Evolutionary conservation across 768 basidiomycete species (phyloP).

Genomic region (Dendrothele bispora): DNA sequence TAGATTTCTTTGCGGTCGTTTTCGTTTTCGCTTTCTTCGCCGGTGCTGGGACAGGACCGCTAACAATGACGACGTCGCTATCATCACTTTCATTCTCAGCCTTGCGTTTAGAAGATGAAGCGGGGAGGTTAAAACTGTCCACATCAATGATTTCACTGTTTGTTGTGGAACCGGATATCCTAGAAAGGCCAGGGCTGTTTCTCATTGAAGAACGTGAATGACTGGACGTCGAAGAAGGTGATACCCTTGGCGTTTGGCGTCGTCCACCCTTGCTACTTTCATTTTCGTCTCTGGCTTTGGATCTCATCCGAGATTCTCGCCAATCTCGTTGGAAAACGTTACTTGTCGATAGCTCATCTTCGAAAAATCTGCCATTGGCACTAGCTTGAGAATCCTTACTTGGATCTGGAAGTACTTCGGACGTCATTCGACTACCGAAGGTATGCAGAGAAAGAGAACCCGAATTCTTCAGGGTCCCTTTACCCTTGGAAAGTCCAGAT

Average conservation of each 20-base stretch:
- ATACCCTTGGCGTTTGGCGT: conserved; percentile 31
- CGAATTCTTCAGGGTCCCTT: conserved; percentile 55
- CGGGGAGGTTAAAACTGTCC: conserved; percentile 30
- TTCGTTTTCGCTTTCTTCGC: conserved; percentile 37
- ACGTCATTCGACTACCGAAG: conserved; percentile 66
- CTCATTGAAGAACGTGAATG: conserved; percentile 47
- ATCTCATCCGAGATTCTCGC: conserved; percentile 64
- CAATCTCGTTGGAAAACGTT: conserved; percentile 73
- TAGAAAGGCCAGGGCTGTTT: conserved; percentile 49
- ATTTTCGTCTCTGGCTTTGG: conserved; percentile 24
- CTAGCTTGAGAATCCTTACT: conserved; percentile 33
- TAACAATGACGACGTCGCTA: conserved; percentile 54
- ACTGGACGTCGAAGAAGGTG: conserved; percentile 39
- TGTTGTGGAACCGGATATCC: conserved; percentile 42
- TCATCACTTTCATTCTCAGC: conserved; percentile 47
- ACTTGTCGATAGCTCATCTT: conserved; percentile 64
- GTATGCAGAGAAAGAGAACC: conserved; percentile 72
- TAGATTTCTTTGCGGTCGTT: conserved; percentile 39
- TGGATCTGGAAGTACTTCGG: conserved; percentile 44
- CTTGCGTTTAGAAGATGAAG: conserved; percentile 51
- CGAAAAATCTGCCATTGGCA: conserved; percentile 55
- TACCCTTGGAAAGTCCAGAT: conserved; percentile 32
- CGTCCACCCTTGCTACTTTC: conserved; percentile 17
- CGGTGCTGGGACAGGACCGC: conserved; percentile 37
- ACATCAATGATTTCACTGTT: conserved; percentile 45